A percentile compares a stretch with the other conserved stretches of the same genome.
Conservation (phyloP, 306 rosid genomes). For the Pachyrhizus erosus region DNA sequence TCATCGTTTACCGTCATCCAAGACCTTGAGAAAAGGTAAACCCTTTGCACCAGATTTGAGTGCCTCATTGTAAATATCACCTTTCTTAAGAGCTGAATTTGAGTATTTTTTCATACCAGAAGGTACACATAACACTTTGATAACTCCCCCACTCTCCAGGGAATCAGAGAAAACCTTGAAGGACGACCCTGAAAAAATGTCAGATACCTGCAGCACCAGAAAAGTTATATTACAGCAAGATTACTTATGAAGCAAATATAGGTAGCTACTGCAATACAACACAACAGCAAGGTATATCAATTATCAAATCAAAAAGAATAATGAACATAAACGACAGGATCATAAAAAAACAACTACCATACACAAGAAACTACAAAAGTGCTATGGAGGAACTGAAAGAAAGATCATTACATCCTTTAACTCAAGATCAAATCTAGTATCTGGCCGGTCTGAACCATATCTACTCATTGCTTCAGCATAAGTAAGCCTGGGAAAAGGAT, state of each 20-base stretch:
- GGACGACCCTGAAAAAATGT: slow-evolving; percentile 72
- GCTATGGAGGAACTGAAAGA: slow-evolving; percentile 29
- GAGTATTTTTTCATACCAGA: slow-evolving; percentile 82
- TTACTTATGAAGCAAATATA: slow-evolving; percentile 33
- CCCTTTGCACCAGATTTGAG: slow-evolving; percentile 90
- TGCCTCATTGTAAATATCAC: slow-evolving; percentile 77
- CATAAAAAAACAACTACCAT: not conserved
- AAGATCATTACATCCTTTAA: slow-evolving; percentile 77
- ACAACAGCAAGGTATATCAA: slow-evolving; percentile 11
- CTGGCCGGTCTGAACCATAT: slow-evolving; percentile 94
- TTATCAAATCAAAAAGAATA: not conserved
- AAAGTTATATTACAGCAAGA: slow-evolving; percentile 31
- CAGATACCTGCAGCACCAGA: slow-evolving; percentile 74
- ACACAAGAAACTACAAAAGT: slow-evolving; percentile 28
- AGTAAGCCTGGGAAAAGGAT: slow-evolving; percentile 97
- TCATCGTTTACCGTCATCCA: slow-evolving; percentile 68
- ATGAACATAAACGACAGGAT: not conserved
- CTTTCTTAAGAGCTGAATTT: slow-evolving; percentile 90
- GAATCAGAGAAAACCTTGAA: slow-evolving; percentile 87
- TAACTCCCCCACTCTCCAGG: slow-evolving; percentile 74
- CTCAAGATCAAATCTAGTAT: slow-evolving; percentile 88
- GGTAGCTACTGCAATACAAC: slow-evolving; percentile 10
- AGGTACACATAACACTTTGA: slow-evolving; percentile 82
- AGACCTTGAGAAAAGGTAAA: slow-evolving; percentile 88
- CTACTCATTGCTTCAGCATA: slow-evolving; percentile 92